Conservation (phyloP, 495 filamentous ascomycete genomes). For the Penicillium antarcticum region DNA sequence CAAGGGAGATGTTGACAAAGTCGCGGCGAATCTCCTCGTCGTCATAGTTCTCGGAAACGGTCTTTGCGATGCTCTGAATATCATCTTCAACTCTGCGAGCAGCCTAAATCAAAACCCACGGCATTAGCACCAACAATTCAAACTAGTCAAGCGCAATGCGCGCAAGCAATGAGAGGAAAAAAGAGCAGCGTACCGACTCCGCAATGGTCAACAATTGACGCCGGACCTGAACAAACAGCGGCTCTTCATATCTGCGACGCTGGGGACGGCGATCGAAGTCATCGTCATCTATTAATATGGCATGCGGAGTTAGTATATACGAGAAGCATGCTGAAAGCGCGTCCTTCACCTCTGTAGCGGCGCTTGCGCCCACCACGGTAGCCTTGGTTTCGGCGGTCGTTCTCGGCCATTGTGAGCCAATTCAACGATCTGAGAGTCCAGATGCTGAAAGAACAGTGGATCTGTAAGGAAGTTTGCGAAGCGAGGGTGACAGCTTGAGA, state of each 20-base stretch:
- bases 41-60: conserved; percentile 74
- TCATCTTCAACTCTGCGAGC: conserved; percentile 80
- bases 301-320: conserved; percentile 7
- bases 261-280: conserved; percentile 70
- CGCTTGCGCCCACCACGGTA: conserved; percentile 65
- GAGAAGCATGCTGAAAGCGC: not conserved
- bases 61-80: conserved; percentile 67
- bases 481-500: conserved; percentile 6
- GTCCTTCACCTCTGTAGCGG: conserved; percentile 51
- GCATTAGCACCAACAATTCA: conserved; percentile 5
- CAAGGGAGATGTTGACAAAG: conserved; percentile 68
- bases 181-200: conserved; percentile 60
- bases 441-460: not conserved
- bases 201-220: conserved; percentile 80
- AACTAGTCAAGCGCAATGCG: not conserved
- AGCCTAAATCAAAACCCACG: conserved; percentile 39
- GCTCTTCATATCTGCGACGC: conserved; percentile 76
- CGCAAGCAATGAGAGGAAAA: conserved; percentile 1
- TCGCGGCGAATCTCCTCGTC: conserved; percentile 68
- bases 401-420: conserved; percentile 61
- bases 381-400: conserved; percentile 60
- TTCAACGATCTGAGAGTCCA: not conserved
- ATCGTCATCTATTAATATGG: conserved; percentile 61
- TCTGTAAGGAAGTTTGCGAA: not conserved
- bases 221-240: conserved; percentile 69